A percentile compares a stretch with the other conserved stretches of the same genome.
These are phyloP conservation scores for Suillus variegatus DNA, from an alignment of 768 basidiomycete species.

Conservation along the genomic window DNA sequence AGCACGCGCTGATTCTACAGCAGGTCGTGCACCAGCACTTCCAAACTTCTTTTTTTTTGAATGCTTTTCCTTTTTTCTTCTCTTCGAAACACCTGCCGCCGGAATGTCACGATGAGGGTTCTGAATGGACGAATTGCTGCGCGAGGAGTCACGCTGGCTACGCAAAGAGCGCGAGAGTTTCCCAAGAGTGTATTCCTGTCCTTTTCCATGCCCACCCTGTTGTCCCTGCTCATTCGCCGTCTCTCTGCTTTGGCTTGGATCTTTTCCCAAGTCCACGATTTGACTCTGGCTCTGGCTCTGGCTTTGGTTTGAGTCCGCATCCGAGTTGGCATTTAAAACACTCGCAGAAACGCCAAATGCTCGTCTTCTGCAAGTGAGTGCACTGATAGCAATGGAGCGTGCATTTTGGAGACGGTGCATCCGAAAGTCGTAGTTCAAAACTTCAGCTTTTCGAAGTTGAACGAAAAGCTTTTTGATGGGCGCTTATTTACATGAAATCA, in stretches of 20 bases:
- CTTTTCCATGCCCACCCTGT: not conserved
- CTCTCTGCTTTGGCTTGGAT: not conserved
- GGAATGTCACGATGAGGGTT: not conserved
- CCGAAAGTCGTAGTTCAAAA: not conserved
- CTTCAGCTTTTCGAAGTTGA: not conserved
- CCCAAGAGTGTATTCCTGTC: no score
- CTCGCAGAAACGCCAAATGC: not conserved
- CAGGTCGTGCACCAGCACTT: not conserved
- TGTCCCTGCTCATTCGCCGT: not conserved
- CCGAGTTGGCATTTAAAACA: not conserved
- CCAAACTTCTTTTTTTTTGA: not conserved
- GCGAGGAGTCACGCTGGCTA: not conserved
- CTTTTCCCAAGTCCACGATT: not conserved
- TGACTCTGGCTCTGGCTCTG: not conserved
- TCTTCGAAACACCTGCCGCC: not conserved
- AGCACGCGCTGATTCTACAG: conserved; percentile 1
- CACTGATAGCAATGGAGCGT: not conserved
- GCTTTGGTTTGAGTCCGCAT: not conserved
- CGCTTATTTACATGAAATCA: not conserved
- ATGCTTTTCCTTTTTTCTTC: not conserved
- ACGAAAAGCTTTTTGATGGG: conserved; percentile 2
- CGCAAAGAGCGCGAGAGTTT: not conserved
- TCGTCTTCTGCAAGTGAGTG: not conserved
- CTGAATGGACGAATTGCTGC: not conserved
- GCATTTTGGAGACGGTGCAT: conserved; percentile 2